Conservation (phyloP, 164 flowering plant genomes). For the Malania oleifera region DNA sequence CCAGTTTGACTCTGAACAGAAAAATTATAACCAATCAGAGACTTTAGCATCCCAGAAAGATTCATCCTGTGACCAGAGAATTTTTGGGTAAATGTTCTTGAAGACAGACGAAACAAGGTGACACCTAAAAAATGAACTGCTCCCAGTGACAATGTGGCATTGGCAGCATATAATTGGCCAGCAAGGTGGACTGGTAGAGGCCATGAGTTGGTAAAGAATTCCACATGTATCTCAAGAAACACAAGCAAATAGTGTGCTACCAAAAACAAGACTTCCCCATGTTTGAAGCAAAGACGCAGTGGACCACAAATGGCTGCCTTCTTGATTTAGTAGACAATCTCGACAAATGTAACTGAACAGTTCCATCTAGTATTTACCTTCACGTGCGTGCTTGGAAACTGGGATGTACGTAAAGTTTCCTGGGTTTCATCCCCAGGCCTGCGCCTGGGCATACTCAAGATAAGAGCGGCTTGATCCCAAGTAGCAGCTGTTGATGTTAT, state of each 20-base stretch:
- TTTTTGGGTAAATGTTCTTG: no score
- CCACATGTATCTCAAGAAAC: no score
- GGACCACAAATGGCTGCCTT: no score
- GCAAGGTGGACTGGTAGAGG: no score
- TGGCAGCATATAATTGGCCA: no score
- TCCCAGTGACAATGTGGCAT: no score
- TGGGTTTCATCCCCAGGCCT: constrained; percentile 81
- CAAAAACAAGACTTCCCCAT: neutral
- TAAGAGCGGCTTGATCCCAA: constrained; percentile 80
- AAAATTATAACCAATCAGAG: neutral
- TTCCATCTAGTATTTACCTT: constrained; percentile 38
- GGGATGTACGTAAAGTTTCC: constrained; percentile 75
- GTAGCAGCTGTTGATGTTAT: constrained; percentile 85
- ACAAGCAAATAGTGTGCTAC: no score
- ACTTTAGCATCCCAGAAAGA: neutral
- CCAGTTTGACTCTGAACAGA: neutral
- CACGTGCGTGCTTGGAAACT: constrained; percentile 78
- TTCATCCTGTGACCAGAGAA: neutral
- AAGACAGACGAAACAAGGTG: no score
- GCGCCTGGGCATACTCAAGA: constrained; percentile 75
- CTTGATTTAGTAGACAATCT: neutral
- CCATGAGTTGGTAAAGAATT: no score
- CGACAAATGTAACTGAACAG: no score
- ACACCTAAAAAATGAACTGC: no score
- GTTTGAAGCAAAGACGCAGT: neutral